Base-by-base conservation (phyloP, 2,329 filamentous ascomycete species). In the Aspergillus ustus region DNA sequence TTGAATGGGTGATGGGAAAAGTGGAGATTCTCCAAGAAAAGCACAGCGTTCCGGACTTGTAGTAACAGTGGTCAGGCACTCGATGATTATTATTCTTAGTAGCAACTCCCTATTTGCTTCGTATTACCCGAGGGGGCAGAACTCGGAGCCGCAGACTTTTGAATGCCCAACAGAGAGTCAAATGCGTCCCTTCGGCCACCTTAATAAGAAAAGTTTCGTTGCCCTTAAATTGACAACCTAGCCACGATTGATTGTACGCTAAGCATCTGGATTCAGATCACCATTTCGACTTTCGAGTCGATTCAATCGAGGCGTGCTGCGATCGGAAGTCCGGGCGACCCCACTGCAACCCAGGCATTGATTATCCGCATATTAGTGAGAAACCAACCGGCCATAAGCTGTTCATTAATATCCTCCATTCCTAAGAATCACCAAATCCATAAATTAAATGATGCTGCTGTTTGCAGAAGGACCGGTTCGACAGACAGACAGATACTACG, bases 1-100 rank as follows among this genome's bases (percentile, higher is more conserved):
- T 64, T 63, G 59, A 53, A 34, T 11, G 34, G 25, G 37, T 17
- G 51, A 37, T 43, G 37, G 34, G 50, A 52, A 62, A 57, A 60
- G 50, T 54, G 62, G 52, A 51, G 49, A 49, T 25, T 53, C 31
- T 25, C 51, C 55, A 48, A 28, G 50, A 37, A 53, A 56, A 62
- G 50, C 52, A 56, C 54, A 43, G 54, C 52, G 46, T 43, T 57
- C 58, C 45, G 59, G 48, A 54, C 31, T 50, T 62, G 45, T 48
- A 57, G 52, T 60, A 52, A 20, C 52, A 55, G 22, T 37, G 50
- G 40, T 37, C 43, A 29, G 40, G 43, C 25, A 45, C n/a, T 46
- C 7, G n/a, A n/a, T n/a, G n/a, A n/a, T n/a, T 34, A 25, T 48
- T 53, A 54, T 44, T 54, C 51, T 53, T 55, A 49, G 57, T 31